Base-by-base conservation (phyloP, 1,139 yeast genomes). In the Suhomyces kunorum region DNA sequence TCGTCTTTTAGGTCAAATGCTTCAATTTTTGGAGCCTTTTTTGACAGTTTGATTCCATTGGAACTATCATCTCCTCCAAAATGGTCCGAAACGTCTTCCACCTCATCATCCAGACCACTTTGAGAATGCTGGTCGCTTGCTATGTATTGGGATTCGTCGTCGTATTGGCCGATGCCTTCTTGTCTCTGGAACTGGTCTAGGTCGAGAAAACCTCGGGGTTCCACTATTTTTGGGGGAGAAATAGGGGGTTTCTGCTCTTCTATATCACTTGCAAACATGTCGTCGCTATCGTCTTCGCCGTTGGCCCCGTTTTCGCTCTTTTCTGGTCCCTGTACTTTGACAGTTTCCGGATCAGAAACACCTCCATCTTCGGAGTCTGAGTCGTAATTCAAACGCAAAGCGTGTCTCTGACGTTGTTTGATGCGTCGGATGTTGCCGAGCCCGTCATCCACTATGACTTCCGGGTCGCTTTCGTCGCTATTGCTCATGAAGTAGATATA, bases 1-100 rank as follows among this genome's bases (percentile, higher is more conserved):
- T 85, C 92, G 20, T 76, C 67, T 24, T 72, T 59, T 37, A 85
- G 60, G 53, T 78, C 74, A 59, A 86, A 86, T 0, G 86, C 76
- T 47, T 84, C 92, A 2, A 58, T 17, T 22, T 44, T 48, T 23
- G 46, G 49, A 13, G 44, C 50, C 20, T 33, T 39, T 29, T 38
- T 40, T n/a, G 25, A 19, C 6, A 18, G 30, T 14, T 14, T 16
- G 15, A 36, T 38, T 5, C 33, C 32, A 18, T 40, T 45, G 30
- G 37, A 40, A 3, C 12, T 31, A 5, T 40, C 45, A 2, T 28
- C 28, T 4, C 31, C 39, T 6, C 33, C 38, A 3, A 38, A 43
- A 3, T 34, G 27, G 4, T 34, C 39, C 6, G 30, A 33, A 9
- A 32, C 42, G 4, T 28, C 43, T 4, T 40, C 42, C 11, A 32